Base-by-base conservation (phyloP, 371 early-diverging fungal genomes). In the Mortierella polycephala region DNA sequence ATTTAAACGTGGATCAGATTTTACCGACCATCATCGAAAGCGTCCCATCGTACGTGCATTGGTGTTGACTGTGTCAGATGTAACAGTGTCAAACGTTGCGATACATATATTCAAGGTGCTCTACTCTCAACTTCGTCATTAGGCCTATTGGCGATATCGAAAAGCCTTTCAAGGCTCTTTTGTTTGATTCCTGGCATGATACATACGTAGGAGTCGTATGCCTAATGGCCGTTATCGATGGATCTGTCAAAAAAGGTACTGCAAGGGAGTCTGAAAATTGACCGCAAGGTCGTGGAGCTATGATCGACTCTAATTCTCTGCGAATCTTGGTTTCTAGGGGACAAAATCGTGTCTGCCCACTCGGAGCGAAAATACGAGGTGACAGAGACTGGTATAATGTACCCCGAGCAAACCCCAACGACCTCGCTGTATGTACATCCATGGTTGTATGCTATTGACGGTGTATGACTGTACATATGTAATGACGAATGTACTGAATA, bases 111-210 rank as follows among this genome's bases (percentile, higher is more conserved):
- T 30, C 40, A 13, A 14, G 21, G 23, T 21, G 53, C 5, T 57
- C 45, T 16, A 23, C 23, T 6, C 5, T 44, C 23, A 18, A 12
- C n/a, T 18, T 41, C 4, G 13, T 30, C 64, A 14, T 37, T 71
- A 89, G 87, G 20, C 91, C 94, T 59, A 56, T 61, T 11, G 95
- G 91, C 14, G 83, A 88, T 57, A 72, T 82, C 10, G 81, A 81
- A 0, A 88, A 84, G 53, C 93, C 95, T 6, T 90, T 98, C 71
- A 88, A 91, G 67, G 94, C 93, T 0, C 84, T 98, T 10, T 81
- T 99, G 39, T 98, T 99, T 72, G 99, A 99, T 81, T 94, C 93
- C 12, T 98, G 98, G 98, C 96, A 96, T 81, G 98, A 98, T 77
- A 87, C 88, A 39, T 99, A 97, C 81, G 91, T 93, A 0, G 99